Base-by-base conservation (phyloP, 768 basidiomycete genomes). In the Russula brevipes region DNA sequence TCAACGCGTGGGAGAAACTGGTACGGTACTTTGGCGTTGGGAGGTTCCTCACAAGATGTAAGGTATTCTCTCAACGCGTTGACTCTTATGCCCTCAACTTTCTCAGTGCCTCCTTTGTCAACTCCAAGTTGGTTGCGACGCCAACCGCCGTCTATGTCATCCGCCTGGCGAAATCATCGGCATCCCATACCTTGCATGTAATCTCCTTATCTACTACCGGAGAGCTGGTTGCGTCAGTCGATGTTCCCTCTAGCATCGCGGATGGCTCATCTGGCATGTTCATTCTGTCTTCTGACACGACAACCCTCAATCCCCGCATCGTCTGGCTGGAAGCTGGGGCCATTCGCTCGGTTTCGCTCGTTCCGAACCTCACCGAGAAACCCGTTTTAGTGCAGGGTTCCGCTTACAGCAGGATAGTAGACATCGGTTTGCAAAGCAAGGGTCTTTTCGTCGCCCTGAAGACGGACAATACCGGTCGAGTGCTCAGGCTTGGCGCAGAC, bases 11-110 rank as follows among this genome's bases (percentile, higher is more conserved):
- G 73, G 82, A 61, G 70, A 63, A 3, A 81, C 79, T 0, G 91
- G 91, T 1, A 76, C 81, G 9, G 73, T 76, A 1, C 71, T 75
- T 31, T 96, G 93, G 94, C 77, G 74, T 1, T 94, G 91, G 88
- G 79, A 78, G n/a, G 80, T 85, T 30, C 77, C 78, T 14, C 88
- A 89, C 70, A 80, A 85, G 54, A 81, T 79, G 90, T 91, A 69
- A 67, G 84, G 76, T 6, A 1, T 44, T 49, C 41, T 53, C 16
- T 14, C 50, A 31, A 33, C 50, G 12, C 24, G 11, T 42, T 35
- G 57, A 35, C 36, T 39, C 36, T 49, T 19, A 39, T n/a, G 16
- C 36, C 31, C 39, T 24, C 35, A 61, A 63, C 61, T 46, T 41
- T 16, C 30, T 9, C 66, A 94, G 92, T 19, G 85, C 85, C 2